Evolutionary conservation across 176 grass and related monocot genomes (phyloP).

Genomic region (Oryza meridionalis): DNA sequence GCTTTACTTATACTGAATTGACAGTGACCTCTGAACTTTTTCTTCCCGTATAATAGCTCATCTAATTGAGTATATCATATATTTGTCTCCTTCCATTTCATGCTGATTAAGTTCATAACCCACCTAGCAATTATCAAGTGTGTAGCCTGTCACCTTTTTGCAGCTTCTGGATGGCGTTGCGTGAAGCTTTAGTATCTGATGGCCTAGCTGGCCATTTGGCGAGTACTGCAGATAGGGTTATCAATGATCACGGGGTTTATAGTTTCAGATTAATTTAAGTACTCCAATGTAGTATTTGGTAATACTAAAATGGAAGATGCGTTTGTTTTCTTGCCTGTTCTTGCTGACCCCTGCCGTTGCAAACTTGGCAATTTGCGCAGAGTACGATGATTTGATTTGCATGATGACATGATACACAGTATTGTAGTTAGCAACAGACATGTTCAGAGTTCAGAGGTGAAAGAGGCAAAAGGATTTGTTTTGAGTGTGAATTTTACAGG

Average conservation of each 20-base stretch:
- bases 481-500: constrained; percentile 4
- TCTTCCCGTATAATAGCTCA: background rate
- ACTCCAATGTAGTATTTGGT: background rate
- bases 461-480: background rate
- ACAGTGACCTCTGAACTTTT: constrained; percentile 4
- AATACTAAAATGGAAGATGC: background rate
- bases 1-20: background rate
- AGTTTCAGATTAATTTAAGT: background rate
- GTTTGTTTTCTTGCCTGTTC: background rate
- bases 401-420: background rate
- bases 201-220: constrained; percentile 16
- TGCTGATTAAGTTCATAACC: background rate
- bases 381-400: background rate
- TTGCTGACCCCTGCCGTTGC: constrained; percentile 19
- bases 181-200: background rate
- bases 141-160: background rate
- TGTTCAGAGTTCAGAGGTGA: background rate
- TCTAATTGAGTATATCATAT: background rate
- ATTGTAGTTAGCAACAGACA: background rate
- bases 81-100: constrained; percentile 27
- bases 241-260: constrained; percentile 18
- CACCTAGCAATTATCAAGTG: constrained; percentile 10
- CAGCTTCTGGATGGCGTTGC: constrained; percentile 13
- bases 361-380: constrained; percentile 16
- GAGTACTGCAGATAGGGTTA: background rate